Evolutionary conservation across 2,329 filamentous ascomycete genomes (phyloP), one percentile per base, ranked within the genome.

Genomic region (Amphichorda felina): DNA sequence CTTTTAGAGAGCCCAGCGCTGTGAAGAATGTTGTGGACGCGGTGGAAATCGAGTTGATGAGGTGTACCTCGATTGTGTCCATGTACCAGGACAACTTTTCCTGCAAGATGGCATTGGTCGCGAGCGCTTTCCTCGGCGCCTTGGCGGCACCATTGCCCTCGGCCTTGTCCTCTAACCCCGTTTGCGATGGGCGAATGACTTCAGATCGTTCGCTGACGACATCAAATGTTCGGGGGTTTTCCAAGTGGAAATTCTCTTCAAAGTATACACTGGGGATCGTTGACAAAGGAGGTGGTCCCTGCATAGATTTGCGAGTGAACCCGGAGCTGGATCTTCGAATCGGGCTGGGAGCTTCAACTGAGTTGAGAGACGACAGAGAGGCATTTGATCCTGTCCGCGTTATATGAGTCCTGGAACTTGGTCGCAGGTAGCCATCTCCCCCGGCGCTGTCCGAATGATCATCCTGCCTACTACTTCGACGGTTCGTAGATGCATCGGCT

Each of bases 71-170:
- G 16, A 98, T 87, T 0, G 91, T 98, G 54, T 98, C 91, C 87
- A 98, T 94, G 56, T 98, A 98, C 91, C 91, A 98, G 1, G 91
- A 96, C 10, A 98, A 66, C 58, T 98, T 98, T 58, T 98, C 91
- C 54, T 98, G 91, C 25, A 98, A 58, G 39, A 98, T 98, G 0
- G 91, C 91, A 58, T 98, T 98, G 1, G 88, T 95, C 7, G 89
- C 89, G 19, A 98, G 66, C 1, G 85, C 83, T 54, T 95, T 96
- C 40, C 89, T 75, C 8, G 82, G 78, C 2, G 51, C 50, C 16
- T 70, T 59, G 1, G 69, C 60, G 34, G 63, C 65, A 5, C 75
- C 77, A 53, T 79, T 83, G 4, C 64, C 56, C 4, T 58, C 57
- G 25, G 61, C 65, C 17, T 72, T 68, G 18, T 77, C 70, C 41